Conservation (phyloP, 75 land plant species). For the Cunninghamia lanceolata region DNA sequence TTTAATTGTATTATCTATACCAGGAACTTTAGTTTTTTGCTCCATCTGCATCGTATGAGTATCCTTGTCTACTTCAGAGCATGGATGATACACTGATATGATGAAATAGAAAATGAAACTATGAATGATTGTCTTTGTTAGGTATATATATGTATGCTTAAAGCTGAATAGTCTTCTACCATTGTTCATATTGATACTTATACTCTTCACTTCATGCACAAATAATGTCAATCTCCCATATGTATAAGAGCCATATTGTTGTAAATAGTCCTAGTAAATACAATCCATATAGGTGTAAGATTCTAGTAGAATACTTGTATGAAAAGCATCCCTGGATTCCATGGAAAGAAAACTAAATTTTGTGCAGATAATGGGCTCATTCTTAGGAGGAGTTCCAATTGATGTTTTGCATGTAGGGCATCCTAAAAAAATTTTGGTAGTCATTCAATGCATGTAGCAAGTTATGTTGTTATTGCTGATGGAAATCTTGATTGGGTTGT, state of each 20-base stretch:
- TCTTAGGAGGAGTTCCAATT: constrained; percentile 1
- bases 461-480: background rate
- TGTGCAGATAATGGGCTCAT: background rate
- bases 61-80: background rate
- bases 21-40: background rate
- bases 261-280: background rate
- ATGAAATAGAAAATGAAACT: background rate
- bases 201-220: background rate
- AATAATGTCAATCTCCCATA: background rate
- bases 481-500: constrained; percentile 1
- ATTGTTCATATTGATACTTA: background rate
- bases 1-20: background rate
- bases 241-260: background rate
- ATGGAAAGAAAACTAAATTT: background rate
- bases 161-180: background rate
- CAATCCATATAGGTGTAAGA: background rate
- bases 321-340: background rate
- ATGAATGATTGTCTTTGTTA: background rate
- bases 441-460: background rate
- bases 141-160: background rate
- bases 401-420: constrained; percentile 3
- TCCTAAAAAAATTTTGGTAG: background rate
- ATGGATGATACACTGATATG: background rate
- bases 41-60: background rate
- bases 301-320: background rate